Percentiles rank a stretch among this genome's conserved stretches.
phyloP scores from a whole-genome alignment of 2,329 filamentous ascomycete species.

The Fusarium sarcochroum region DNA sequence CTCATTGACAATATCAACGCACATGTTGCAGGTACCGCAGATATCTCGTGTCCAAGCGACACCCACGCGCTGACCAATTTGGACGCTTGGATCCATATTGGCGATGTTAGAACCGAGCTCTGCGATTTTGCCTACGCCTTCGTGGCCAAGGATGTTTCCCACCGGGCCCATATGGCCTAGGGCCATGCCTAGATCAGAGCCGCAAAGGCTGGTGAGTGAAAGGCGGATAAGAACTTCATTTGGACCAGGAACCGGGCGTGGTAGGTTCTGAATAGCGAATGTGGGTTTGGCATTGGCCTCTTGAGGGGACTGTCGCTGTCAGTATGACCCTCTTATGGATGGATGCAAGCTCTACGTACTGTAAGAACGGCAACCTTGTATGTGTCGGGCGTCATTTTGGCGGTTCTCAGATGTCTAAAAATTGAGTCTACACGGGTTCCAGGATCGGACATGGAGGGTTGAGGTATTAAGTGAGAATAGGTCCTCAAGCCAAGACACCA shows the following conservation, averaged over 20 bases:
- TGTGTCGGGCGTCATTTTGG: slow-evolving; percentile 18
- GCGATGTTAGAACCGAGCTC: slow-evolving; percentile 54
- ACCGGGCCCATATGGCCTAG: slow-evolving; percentile 55
- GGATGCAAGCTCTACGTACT: background rate
- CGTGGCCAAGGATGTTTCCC: slow-evolving; percentile 58
- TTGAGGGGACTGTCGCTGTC: slow-evolving; percentile 20
- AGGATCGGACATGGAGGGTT: background rate
- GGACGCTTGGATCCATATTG: slow-evolving; percentile 39
- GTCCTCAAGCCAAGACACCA: background rate
- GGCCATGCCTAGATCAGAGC: slow-evolving; percentile 57
- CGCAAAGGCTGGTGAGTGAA: slow-evolving; percentile 55
- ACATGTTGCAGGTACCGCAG: slow-evolving; percentile 53
- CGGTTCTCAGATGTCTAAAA: too few species aligned
- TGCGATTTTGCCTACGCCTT: slow-evolving; percentile 59
- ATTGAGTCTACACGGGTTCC: background rate
- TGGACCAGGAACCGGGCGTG: slow-evolving; percentile 36
- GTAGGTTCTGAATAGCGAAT: slow-evolving; percentile 20
- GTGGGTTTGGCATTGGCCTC: slow-evolving; percentile 20
- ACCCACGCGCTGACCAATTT: slow-evolving; percentile 55
- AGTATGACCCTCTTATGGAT: background rate
- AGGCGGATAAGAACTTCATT: slow-evolving; percentile 53
- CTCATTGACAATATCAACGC: slow-evolving; percentile 48
- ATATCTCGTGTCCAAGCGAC: slow-evolving; percentile 57
- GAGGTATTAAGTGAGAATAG: slow-evolving; percentile 1
- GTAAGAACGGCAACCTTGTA: slow-evolving; percentile 34